Evolutionary conservation across 2,329 filamentous ascomycete genomes (phyloP).

Genomic region (Diplodia intermedia): DNA sequence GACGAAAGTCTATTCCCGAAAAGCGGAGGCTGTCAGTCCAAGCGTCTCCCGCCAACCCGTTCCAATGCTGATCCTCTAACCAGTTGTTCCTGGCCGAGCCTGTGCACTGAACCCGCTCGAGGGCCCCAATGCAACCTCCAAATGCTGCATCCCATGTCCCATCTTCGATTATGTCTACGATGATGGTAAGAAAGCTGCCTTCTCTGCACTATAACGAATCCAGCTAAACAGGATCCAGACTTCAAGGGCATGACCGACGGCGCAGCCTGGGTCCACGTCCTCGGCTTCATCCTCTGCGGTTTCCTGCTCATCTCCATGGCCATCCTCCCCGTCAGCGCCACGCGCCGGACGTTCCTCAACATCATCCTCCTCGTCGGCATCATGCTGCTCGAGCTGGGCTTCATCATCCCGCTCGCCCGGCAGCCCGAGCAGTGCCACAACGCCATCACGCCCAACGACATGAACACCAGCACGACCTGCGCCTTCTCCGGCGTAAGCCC

Average conservation of each 20-base stretch:
- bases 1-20: constrained; percentile 37
- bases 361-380: constrained; percentile 81
- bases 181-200: constrained; percentile 52
- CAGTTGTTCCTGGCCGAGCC: constrained; percentile 38
- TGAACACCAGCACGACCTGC: constrained; percentile 81
- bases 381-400: constrained; percentile 85
- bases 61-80: neutral
- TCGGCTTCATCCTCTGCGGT: constrained; percentile 71
- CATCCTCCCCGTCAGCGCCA: constrained; percentile 83
- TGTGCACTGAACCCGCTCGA: constrained; percentile 40
- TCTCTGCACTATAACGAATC: neutral
- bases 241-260: constrained; percentile 59
- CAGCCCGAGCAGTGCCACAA: constrained; percentile 85
- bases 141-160: constrained; percentile 85
- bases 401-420: constrained; percentile 83
- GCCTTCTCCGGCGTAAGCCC: constrained; percentile 78
- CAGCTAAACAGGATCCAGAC: constrained; percentile 34
- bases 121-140: constrained; percentile 8
- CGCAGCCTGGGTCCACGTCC: constrained; percentile 74
- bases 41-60: no score
- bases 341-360: constrained; percentile 89
- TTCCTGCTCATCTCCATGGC: constrained; percentile 85
- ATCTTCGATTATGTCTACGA: constrained; percentile 74
- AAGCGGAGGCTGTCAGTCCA: constrained; percentile 38
- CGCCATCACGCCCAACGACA: constrained; percentile 89